phyloP scores from a whole-genome alignment of 192 early-diverging fungal species.

The Rhizoclosmatium sp. region DNA sequence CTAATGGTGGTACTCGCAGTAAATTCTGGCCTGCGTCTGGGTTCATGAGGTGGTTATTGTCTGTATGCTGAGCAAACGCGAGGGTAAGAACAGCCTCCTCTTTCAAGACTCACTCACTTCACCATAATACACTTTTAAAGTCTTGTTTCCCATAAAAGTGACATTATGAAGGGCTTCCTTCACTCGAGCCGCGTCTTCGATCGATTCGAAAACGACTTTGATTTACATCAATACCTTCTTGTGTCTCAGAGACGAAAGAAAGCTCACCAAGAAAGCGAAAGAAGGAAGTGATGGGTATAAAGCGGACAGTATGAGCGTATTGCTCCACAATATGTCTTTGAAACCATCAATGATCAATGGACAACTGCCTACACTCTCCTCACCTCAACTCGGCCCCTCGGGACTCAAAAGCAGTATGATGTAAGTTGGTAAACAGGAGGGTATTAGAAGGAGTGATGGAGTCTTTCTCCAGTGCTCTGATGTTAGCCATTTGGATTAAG shows the following conservation, averaged over 20 bases:
- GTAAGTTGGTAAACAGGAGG: conserved; percentile 53
- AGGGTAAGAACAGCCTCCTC: neutral
- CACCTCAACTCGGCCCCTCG: conserved; percentile 29
- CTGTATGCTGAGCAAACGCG: conserved; percentile 31
- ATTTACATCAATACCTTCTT: neutral
- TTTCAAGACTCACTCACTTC: neutral
- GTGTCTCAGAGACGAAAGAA: neutral
- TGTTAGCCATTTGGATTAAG: too few relatives aligned
- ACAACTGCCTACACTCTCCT: neutral
- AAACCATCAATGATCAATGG: neutral
- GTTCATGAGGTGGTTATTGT: conserved; percentile 40
- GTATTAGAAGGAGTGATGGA: conserved; percentile 48
- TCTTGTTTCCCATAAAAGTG: conserved; percentile 15
- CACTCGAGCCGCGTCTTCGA: neutral
- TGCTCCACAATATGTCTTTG: conserved; percentile 26
- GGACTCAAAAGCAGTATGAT: conserved; percentile 38
- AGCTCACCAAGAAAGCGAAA: conserved; percentile 40
- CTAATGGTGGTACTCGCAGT: conserved; percentile 56
- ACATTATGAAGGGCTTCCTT: neutral
- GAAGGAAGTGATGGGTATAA: conserved; percentile 49
- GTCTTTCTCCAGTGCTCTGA: neutral
- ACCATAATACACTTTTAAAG: conserved; percentile 25
- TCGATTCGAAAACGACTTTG: conserved; percentile 10
- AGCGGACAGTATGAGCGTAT: conserved; percentile 26
- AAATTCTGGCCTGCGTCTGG: conserved; percentile 38